Evolutionary conservation across 768 basidiomycete species (phyloP).

Genomic region (Calocybe indica): DNA sequence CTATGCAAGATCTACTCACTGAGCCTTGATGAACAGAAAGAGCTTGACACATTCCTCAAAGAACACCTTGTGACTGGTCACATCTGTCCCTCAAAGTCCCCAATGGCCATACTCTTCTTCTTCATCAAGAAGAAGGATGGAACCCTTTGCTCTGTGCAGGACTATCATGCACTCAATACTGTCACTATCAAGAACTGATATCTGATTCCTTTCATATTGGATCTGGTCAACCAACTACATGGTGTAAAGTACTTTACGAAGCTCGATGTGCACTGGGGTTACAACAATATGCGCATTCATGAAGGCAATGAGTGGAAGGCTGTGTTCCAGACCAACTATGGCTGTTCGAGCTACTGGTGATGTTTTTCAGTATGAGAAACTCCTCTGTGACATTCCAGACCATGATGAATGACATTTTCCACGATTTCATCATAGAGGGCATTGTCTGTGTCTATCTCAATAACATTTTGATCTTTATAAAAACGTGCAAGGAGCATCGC

Average conservation of each 20-base stretch:
- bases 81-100: conserved; percentile 18
- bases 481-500: conserved; percentile 13
- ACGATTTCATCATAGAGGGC: conserved; percentile 17
- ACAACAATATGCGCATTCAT: conserved; percentile 28
- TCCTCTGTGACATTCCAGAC: conserved; percentile 23
- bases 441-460: conserved; percentile 31
- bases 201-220: conserved; percentile 22
- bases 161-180: conserved; percentile 24
- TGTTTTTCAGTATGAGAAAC: conserved; percentile 32
- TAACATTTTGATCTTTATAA: conserved; percentile 32
- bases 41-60: conserved; percentile 18
- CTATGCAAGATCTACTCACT: conserved; percentile 29
- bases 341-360: conserved; percentile 31
- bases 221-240: conserved; percentile 19
- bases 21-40: conserved; percentile 21
- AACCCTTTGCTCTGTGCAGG: conserved; percentile 17
- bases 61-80: conserved; percentile 19
- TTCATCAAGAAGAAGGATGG: conserved; percentile 21
- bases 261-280: conserved; percentile 34
- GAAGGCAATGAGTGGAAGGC: conserved; percentile 37
- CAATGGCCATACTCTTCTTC: conserved; percentile 16
- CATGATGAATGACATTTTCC: conserved; percentile 30
- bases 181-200: conserved; percentile 24
- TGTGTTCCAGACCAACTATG: conserved; percentile 27
- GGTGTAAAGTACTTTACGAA: conserved; percentile 24